These are phyloP conservation scores for Candida koratica DNA, from an alignment of 805 yeast genomes.

Conservation along the genomic window DNA sequence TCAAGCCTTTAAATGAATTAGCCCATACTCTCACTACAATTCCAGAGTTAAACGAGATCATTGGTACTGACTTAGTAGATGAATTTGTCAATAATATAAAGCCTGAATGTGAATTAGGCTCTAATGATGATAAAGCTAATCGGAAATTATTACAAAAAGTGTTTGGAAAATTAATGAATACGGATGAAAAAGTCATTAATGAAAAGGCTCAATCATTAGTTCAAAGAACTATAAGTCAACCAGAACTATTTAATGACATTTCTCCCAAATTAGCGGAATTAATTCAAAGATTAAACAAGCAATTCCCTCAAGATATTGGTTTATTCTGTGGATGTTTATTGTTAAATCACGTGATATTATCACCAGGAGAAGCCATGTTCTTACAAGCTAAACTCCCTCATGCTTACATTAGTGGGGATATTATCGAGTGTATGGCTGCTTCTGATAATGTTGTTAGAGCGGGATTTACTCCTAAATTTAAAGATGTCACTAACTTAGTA, in stretches of 20 bases:
- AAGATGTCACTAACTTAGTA: conserved; percentile 88
- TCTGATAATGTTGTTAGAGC: conserved; percentile 97
- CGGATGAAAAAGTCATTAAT: conserved; percentile 57
- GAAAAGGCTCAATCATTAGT: conserved; percentile 63
- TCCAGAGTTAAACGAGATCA: conserved; percentile 71
- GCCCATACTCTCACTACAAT: conserved; percentile 62
- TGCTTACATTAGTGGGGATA: conserved; percentile 95
- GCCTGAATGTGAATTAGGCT: conserved; percentile 42
- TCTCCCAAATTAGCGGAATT: conserved; percentile 60
- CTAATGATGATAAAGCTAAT: conserved; percentile 53
- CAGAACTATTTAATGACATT: conserved; percentile 51
- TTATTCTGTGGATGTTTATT: conserved; percentile 92
- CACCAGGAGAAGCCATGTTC: conserved; percentile 94
- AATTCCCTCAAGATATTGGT: conserved; percentile 93
- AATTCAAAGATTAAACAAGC: conserved; percentile 71
- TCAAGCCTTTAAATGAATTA: conserved; percentile 82
- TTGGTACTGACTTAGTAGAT: conserved; percentile 57
- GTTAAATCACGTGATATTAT: conserved; percentile 79
- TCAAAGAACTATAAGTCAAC: conserved; percentile 54
- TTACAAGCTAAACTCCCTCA: conserved; percentile 97
- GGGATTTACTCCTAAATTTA: conserved; percentile 99
- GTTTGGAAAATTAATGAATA: conserved; percentile 80
- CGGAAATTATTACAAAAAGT: conserved; percentile 66
- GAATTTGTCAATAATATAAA: conserved; percentile 51
- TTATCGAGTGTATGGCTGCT: conserved; percentile 99